Base-by-base conservation (phyloP, 179 eudicot species). In the Vitellaria paradoxa region DNA sequence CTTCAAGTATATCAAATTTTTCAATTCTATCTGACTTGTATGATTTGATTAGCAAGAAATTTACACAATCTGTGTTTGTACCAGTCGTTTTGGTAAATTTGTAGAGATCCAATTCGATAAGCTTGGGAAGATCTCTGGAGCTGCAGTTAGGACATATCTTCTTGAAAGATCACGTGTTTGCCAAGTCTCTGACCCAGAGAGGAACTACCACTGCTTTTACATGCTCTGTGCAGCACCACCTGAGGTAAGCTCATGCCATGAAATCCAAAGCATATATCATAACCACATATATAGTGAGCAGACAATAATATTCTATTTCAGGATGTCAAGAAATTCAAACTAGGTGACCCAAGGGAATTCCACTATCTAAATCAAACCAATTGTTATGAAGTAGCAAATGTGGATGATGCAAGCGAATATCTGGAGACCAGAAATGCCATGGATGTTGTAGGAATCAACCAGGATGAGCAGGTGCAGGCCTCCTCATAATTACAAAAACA, bases 61-160 rank as follows among this genome's bases (percentile, higher is more conserved):
- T 81, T 64, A 78, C 70, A 78, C 84, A 81, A 80, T 77, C 85
- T 73, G 76, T 84, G 79, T 76, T 78, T 62, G 74, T 83, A 78
- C 85, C 92, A 89, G 90, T 83, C 92, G 92, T 68, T 89, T 89
- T 77, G 92, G 92, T 78, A 89, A 89, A 85, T 89, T 89, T 84
- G 92, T 89, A 74, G 92, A 89, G 70, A 89, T 89, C 49, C 92
- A 89, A 71, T 89, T 89, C 21, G 89, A 89, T 79, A 89, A 79
- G 78, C 81, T 85, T 64, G 88, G 90, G 72, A 89, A 85, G 85
- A 89, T 89, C 60, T 89, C 92, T 52, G 92, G 90, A 68, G 92
- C 92, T 68, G 90, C 92, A 75, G 85, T 89, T 46, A 70, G 90
- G 52, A 89, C 92, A 1, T 89, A 89, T 77, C 89, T 89, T 70